Evolutionary conservation across 164 flowering plant species (phyloP).

Genomic region (Magnolia sinica): DNA sequence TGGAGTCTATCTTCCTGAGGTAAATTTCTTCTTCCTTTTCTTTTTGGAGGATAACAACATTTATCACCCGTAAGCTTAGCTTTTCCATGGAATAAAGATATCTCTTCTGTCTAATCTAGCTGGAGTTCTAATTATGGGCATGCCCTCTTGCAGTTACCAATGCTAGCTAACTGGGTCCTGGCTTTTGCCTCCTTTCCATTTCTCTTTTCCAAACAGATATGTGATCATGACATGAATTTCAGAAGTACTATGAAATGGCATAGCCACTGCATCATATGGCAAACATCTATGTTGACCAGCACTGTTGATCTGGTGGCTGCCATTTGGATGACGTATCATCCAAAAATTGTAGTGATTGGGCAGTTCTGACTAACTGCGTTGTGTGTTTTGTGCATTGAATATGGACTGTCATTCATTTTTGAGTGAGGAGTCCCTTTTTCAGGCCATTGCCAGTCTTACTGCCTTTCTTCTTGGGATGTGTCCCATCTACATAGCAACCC

Average conservation of each 20-base stretch:
- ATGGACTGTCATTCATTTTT: background rate
- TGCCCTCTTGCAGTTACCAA: no score
- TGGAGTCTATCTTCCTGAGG: slow-evolving; percentile 92
- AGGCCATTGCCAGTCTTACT: background rate
- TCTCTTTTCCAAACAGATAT: no score
- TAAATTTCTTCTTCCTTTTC: slow-evolving; percentile 17
- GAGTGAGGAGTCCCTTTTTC: background rate
- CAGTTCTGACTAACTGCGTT: background rate
- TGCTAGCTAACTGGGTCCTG: no score
- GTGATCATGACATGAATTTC: no score
- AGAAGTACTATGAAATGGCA: no score
- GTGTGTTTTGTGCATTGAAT: background rate
- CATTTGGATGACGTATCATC: background rate
- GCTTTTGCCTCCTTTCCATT: no score
- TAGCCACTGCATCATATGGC: no score
- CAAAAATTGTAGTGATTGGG: background rate
- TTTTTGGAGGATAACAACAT: no score
- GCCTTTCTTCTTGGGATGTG: background rate
- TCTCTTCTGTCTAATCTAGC: no score
- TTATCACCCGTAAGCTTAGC: no score
- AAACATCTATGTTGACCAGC: background rate
- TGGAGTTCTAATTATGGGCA: background rate
- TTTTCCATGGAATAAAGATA: no score
- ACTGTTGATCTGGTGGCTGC: background rate
- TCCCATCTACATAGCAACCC: background rate